A percentile compares a stretch with the other conserved stretches of the same genome.
These are phyloP conservation scores for Ceratocystis papillata DNA, from an alignment of 2,329 filamentous ascomycete species.

Conservation along the genomic window DNA sequence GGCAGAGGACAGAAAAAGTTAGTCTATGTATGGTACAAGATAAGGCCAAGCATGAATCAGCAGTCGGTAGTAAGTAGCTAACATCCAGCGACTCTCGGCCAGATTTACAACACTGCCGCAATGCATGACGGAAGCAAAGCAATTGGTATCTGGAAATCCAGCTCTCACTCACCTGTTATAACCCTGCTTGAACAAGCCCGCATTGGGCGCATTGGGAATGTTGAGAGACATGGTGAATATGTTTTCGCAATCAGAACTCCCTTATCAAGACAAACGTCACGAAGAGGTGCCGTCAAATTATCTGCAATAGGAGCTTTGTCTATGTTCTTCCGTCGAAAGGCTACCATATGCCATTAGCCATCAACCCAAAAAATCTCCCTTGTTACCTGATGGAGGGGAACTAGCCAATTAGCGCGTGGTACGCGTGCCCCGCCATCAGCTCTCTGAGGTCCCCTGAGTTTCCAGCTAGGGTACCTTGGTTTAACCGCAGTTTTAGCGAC, in stretches of 20 bases:
- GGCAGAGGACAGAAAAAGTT: slow-evolving; percentile 7
- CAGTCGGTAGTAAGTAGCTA: slow-evolving; percentile 8
- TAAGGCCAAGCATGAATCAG: slow-evolving; percentile 10
- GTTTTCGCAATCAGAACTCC: slow-evolving; percentile 12
- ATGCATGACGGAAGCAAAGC: background rate
- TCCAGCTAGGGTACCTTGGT: slow-evolving; percentile 1
- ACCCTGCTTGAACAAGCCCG: slow-evolving; percentile 86
- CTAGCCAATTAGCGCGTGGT: slow-evolving; percentile 23
- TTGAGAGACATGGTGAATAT: slow-evolving; percentile 72
- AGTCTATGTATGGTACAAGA: background rate
- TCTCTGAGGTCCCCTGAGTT: slow-evolving; percentile 21
- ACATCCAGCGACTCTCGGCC: background rate
- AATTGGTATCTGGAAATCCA: slow-evolving; percentile 1
- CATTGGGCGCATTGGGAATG: slow-evolving; percentile 87
- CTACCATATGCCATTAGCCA: slow-evolving; percentile 22
- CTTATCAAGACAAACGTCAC: slow-evolving; percentile 19
- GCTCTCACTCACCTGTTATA: slow-evolving; percentile 83
- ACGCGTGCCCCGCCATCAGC: slow-evolving; percentile 24
- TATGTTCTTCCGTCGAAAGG: slow-evolving; percentile 17
- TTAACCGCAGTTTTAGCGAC: background rate
- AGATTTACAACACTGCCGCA: slow-evolving; percentile 16
- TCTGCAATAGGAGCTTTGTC: slow-evolving; percentile 22
- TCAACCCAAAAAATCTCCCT: slow-evolving; percentile 22
- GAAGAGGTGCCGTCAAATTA: slow-evolving; percentile 19
- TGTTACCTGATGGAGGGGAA: slow-evolving; percentile 23